Evolutionary conservation across 768 basidiomycete genomes (phyloP).

Genomic region (Cystobasidium tubakii): DNA sequence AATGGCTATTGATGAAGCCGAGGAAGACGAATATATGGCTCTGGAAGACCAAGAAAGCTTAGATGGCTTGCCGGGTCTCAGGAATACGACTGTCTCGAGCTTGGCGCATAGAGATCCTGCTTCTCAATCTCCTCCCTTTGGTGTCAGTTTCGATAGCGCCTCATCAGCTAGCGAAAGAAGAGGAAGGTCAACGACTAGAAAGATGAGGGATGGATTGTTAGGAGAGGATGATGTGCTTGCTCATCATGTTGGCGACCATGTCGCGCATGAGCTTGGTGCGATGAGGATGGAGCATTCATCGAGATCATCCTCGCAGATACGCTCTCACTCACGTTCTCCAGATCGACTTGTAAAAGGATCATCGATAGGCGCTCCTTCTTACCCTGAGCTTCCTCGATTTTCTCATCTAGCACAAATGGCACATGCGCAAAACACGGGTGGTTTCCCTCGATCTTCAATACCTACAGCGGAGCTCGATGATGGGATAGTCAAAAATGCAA

Average conservation of each 20-base stretch:
- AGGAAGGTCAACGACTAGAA: slow-evolving; percentile 21
- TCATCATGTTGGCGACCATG: neutral
- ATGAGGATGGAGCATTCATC: slow-evolving; percentile 8
- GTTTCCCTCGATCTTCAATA: neutral
- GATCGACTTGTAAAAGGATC: neutral
- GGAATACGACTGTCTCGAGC: neutral
- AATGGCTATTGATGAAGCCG: slow-evolving; percentile 19
- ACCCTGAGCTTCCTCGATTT: neutral
- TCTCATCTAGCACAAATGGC: neutral
- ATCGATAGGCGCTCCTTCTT: neutral
- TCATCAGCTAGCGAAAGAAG: slow-evolving; percentile 9
- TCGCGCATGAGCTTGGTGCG: slow-evolving; percentile 15
- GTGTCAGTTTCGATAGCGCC: neutral
- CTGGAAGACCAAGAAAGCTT: slow-evolving; percentile 1
- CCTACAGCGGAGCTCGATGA: slow-evolving; percentile 10
- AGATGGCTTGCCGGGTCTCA: neutral
- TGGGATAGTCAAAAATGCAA: slow-evolving; percentile 23
- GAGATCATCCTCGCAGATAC: slow-evolving; percentile 1
- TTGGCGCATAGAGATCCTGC: neutral
- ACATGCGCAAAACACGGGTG: neutral
- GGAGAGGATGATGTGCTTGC: neutral
- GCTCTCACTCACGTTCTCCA: slow-evolving; percentile 9
- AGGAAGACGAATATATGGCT: neutral
- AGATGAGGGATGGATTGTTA: neutral
- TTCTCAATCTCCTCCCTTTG: slow-evolving; percentile 1